Conservation (phyloP, 257 asterid genomes). For the Fraxinus pennsylvanica region DNA sequence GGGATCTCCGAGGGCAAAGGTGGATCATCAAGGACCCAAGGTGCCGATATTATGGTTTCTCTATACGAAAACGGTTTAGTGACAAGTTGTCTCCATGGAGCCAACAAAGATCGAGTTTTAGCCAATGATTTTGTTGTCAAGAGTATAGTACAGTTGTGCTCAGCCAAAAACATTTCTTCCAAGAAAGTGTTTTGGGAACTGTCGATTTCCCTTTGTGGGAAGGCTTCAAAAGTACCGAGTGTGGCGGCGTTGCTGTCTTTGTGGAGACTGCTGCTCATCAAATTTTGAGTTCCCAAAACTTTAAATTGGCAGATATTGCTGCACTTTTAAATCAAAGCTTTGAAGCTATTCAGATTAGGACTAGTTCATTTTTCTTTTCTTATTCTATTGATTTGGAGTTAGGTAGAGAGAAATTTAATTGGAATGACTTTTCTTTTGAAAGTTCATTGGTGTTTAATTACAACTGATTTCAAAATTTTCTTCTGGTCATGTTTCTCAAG, state of each 20-base stretch:
- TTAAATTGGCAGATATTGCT: slow-evolving; percentile 49
- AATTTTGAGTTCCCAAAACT: slow-evolving; percentile 34
- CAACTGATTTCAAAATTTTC: too few relatives aligned
- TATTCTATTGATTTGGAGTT: too few relatives aligned
- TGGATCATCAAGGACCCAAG: slow-evolving; percentile 53
- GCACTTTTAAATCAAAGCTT: too few relatives aligned
- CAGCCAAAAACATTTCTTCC: slow-evolving; percentile 53
- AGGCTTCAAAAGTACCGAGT: slow-evolving; percentile 24
- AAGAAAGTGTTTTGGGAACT: slow-evolving; percentile 41
- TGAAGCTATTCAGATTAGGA: too few relatives aligned
- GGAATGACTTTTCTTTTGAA: too few relatives aligned
- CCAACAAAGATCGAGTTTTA: slow-evolving; percentile 59
- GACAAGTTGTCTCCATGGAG: slow-evolving; percentile 57
- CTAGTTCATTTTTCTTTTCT: too few relatives aligned
- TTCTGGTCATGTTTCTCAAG: not conserved
- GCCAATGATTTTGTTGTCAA: slow-evolving; percentile 78
- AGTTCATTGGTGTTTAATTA: too few relatives aligned
- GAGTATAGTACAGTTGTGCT: slow-evolving; percentile 65
- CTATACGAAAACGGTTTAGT: slow-evolving; percentile 64
- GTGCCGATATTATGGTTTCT: slow-evolving; percentile 64
- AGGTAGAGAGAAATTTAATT: too few relatives aligned
- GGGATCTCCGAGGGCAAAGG: slow-evolving; percentile 58
- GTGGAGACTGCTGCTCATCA: slow-evolving; percentile 54
- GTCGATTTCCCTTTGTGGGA: slow-evolving; percentile 28
- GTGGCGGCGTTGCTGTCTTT: slow-evolving; percentile 18